Percentiles rank a stretch among this genome's conserved stretches.
Evolutionary conservation across 352 stramenopile species (phyloP).

Genomic region (Elongisporangium anandrum): DNA sequence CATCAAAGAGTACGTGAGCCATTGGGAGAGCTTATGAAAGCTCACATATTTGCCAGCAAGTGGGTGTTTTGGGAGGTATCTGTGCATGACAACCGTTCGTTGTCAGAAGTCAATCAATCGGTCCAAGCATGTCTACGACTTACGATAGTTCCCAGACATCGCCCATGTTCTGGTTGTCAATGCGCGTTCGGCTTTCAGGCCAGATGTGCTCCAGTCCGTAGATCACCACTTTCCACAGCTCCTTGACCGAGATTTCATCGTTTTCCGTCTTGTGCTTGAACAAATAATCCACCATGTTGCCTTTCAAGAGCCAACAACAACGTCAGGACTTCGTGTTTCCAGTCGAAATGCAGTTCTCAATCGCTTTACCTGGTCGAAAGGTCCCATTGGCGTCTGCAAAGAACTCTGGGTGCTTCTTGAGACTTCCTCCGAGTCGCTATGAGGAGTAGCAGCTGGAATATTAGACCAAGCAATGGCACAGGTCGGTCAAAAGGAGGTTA

Average conservation of each 20-base stretch:
- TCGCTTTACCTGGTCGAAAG: constrained; percentile 29
- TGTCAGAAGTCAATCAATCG: not conserved
- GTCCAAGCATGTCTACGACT: constrained; percentile 2
- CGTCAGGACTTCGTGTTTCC: too few species aligned
- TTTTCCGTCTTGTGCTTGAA: constrained; percentile 42
- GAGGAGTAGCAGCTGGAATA: constrained; percentile 1
- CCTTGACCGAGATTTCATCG: constrained; percentile 58
- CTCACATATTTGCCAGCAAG: constrained; percentile 64
- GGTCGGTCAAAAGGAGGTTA: not conserved
- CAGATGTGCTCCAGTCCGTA: constrained; percentile 85
- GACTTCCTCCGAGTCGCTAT: constrained; percentile 60
- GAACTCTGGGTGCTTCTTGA: constrained; percentile 72
- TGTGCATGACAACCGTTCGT: constrained; percentile 8
- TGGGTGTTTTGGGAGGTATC: constrained; percentile 43
- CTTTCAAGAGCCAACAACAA: constrained; percentile 5
- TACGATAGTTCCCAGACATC: constrained; percentile 82
- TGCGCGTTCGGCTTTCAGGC: constrained; percentile 63
- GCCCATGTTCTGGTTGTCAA: constrained; percentile 77
- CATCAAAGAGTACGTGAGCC: constrained; percentile 87
- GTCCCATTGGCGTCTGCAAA: constrained; percentile 45
- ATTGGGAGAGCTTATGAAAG: constrained; percentile 89
- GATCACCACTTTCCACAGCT: constrained; percentile 76
- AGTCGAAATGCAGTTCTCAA: not conserved
- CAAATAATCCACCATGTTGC: constrained; percentile 82
- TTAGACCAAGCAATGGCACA: not conserved